Percentiles rank a stretch among this genome's conserved stretches.
Evolutionary conservation across 805 yeast species (phyloP).

Genomic region (Candida fluviatilis): DNA sequence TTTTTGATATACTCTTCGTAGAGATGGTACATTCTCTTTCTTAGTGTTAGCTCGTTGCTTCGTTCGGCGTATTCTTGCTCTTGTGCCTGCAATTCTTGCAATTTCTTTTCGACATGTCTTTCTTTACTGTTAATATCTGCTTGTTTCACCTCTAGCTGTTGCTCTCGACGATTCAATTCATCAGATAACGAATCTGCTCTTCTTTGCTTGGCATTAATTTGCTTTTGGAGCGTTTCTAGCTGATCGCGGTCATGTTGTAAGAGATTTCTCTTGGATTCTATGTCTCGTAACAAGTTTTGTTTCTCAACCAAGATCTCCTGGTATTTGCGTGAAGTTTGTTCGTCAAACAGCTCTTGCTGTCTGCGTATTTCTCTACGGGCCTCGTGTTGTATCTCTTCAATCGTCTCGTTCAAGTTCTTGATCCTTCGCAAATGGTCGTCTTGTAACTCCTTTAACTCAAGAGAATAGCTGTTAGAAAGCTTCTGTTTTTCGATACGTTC

Average conservation of each 20-base stretch:
- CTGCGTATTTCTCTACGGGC: neutral
- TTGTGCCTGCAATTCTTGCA: neutral
- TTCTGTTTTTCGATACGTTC: neutral
- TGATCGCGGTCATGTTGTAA: neutral
- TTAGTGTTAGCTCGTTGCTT: neutral
- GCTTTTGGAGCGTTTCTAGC: neutral
- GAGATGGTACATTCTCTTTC: neutral
- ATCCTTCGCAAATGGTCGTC: neutral
- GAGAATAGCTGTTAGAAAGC: neutral
- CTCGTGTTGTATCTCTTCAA: neutral
- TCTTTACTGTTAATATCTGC: neutral
- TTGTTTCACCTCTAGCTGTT: neutral
- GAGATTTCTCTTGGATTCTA: neutral
- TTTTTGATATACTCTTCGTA: neutral
- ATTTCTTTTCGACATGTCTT: neutral
- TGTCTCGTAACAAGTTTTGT: neutral
- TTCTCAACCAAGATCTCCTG: neutral
- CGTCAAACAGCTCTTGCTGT: neutral
- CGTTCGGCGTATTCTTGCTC: neutral
- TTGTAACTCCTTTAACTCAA: neutral
- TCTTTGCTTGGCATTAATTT: neutral
- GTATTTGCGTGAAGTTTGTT: neutral
- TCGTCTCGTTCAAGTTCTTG: neutral
- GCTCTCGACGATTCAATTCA: neutral
- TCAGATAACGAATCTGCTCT: neutral